Base-by-base conservation (phyloP, 2,329 filamentous ascomycete species). In the Beauveria brongniartii region DNA sequence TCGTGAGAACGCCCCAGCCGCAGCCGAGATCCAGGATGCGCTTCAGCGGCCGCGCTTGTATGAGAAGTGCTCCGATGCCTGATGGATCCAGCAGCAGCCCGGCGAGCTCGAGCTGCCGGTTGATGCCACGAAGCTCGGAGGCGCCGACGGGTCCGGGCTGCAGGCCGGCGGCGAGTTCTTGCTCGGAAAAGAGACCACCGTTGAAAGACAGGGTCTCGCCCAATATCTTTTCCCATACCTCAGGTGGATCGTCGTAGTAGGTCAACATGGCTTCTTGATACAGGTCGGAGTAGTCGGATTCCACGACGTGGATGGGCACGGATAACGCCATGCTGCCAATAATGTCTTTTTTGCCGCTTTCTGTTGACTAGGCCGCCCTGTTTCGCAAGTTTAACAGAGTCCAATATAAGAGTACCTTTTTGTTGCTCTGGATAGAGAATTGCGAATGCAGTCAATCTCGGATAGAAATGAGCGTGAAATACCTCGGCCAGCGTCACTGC, bases 1-100 rank as follows among this genome's bases (percentile, higher is more conserved):
- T 44, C 2, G 59, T 52, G 18, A 61, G 52, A 18, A 61, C 28
- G 14, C 59, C 59, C 59, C 59, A 61, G 54, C 59, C 59, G 43
- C 59, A 61, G 20, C 59, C 53, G 9, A 61, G 30, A 52, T 61
- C 53, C 53, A 61, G 20, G 16, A 57, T 61, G 9, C 59, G 52
- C n/a, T 12, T 20, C 24, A 61, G 26, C 14, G 28, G 52, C 28
- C 43, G 43, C 40, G 44, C 28, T 28, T 7, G 28, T 28, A 28
- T 2, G 28, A 28, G 28, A 7, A 7, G 26, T 8, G 6, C 8
- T 28, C 26, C 26, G 26, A 7, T 2, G 7, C 26, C 26, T 28
- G 26, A 28, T 8, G 26, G 7, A 28, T 28, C 50, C 43, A 61
- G 24, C 5, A 57, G 16, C 59, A 56, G 59, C 46, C 14, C n/a